Evolutionary conservation across 305 asterid genomes (phyloP), one percentile per base, ranked within the genome.

Genomic region (Fraxinus ornus): DNA sequence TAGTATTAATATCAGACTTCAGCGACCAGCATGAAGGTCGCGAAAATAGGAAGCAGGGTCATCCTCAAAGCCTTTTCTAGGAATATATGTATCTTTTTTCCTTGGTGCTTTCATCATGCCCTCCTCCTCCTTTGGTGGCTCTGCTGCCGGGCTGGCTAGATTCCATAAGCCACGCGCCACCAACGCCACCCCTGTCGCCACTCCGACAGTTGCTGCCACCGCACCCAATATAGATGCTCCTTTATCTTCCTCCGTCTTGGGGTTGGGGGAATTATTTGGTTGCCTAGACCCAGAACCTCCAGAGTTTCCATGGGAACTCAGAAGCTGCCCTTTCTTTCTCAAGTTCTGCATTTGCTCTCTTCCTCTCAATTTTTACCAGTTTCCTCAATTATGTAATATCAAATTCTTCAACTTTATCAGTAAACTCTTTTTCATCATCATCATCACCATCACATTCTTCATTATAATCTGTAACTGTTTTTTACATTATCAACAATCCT

Each of bases 251-350:
- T 44, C 17, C 55, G 55, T 44, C 55, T 44, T 13, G 0, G 55
- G 4, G 55, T 44, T 44, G 55, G 55, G 3, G 5, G 55, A 44
- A 44, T 49, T 49, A 17, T 49, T 49, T 5, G 62, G 62, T 49
- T 3, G 62, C 62, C n/a, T n/a, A n/a, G n/a, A n/a, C 0, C 62
- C 22, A 30, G 33, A 30, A 52, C 62, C 62, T 52, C 62, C 62
- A 17, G 62, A 4, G 21, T 52, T 17, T 17, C 62, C 62, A 52
- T 17, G 8, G 21, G 22, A 52, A 22, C 22, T 52, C 62, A 17
- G 94, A 82, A 0, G 98, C 93, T 21, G 82, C 84, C 83, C 97
- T 84, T 81, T 95, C 98, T 77, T 86, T 91, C 3, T 87, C 93
- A 9, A 95, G 94, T 35, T 92, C 98, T 7, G 84, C 87, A 49